Evolutionary conservation across 371 early-diverging fungal genomes (phyloP), one percentile per base, ranked within the genome.

Genomic region (Mortierella sp.): DNA sequence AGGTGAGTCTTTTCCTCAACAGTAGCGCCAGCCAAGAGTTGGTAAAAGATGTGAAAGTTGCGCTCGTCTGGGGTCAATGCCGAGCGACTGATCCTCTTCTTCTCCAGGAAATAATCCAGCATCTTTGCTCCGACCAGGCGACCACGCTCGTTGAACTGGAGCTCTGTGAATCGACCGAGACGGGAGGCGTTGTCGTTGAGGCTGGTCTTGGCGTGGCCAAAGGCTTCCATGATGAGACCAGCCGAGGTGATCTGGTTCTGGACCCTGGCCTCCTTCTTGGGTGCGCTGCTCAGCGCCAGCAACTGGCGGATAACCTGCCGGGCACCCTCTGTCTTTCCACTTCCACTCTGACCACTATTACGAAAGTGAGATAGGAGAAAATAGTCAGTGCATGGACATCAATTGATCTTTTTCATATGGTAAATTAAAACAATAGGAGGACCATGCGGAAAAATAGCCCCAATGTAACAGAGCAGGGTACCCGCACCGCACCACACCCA

Each of bases 41-140:
- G 95, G 85, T 98, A 96, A 82, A 99, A 96, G 55, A 98, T 94
- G 87, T 99, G 97, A 88, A 97, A 99, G 87, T 95, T 98, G 75
- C 96, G 91, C 75, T 97, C 95, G 74, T 93, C 93, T 0, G 80
- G 72, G 38, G 80, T 92, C 27, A 89, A 90, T 54, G 89, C 70
- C 0, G 90, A 89, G 21, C 89, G 88, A 3, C 92, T 90, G 14
- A 97, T 91, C 43, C 97, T 92, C 68, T 89, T 89, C 88, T 96
- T 96, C 81, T 99, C 99, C 44, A 99, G 89, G 68, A 99, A 90
- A 88, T 98, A 99, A 80, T 97, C 96, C 75, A 98, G 92, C 73
- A 96, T 89, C 88, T 97, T 98, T 21, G 95, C 95, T 48, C 99
- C 98, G 10, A 95, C 90, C 88, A 99, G 94, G 14, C 95, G 94